Evolutionary conservation across 805 yeast species (phyloP).

Genomic region (Sugiyamaella chiloensis): DNA sequence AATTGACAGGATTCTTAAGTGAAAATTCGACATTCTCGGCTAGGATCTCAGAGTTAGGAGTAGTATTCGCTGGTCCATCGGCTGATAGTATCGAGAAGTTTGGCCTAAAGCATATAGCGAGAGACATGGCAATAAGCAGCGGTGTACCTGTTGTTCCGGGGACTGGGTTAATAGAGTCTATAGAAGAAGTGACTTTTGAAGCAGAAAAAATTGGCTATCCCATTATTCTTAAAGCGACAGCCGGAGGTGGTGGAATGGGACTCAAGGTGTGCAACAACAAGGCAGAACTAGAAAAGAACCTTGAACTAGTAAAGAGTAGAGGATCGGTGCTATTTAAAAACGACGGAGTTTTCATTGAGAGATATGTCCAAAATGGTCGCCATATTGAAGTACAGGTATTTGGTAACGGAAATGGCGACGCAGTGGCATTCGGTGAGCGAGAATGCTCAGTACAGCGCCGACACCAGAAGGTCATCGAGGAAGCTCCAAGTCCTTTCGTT

Average conservation of each 20-base stretch:
- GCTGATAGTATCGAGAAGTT: slow-evolving; percentile 86
- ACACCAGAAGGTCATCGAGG: slow-evolving; percentile 92
- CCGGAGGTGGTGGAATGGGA: slow-evolving; percentile 99
- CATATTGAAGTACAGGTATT: slow-evolving; percentile 95
- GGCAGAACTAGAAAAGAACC: slow-evolving; percentile 76
- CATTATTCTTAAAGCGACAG: slow-evolving; percentile 93
- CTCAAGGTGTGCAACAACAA: slow-evolving; percentile 84
- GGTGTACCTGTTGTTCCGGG: slow-evolving; percentile 96
- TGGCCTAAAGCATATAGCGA: slow-evolving; percentile 93
- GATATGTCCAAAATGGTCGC: slow-evolving; percentile 89
- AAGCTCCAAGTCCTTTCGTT: slow-evolving; percentile 93
- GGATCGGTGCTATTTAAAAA: slow-evolving; percentile 91
- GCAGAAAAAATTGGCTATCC: slow-evolving; percentile 78
- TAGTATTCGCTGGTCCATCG: slow-evolving; percentile 89
- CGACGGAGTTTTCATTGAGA: slow-evolving; percentile 88
- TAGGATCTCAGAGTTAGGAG: slow-evolving; percentile 72
- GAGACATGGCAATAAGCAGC: slow-evolving; percentile 84
- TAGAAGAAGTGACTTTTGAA: slow-evolving; percentile 68
- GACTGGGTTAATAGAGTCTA: slow-evolving; percentile 70
- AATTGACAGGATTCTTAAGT: too few species aligned
- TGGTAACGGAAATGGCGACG: slow-evolving; percentile 92
- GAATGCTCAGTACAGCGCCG: slow-evolving; percentile 96
- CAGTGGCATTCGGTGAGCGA: slow-evolving; percentile 92
- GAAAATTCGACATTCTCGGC: slow-evolving; percentile 96
- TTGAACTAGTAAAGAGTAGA: slow-evolving; percentile 86